These are phyloP conservation scores for Cinnamomum chago DNA, from an alignment of 164 flowering plant species.

Conservation along the genomic window DNA sequence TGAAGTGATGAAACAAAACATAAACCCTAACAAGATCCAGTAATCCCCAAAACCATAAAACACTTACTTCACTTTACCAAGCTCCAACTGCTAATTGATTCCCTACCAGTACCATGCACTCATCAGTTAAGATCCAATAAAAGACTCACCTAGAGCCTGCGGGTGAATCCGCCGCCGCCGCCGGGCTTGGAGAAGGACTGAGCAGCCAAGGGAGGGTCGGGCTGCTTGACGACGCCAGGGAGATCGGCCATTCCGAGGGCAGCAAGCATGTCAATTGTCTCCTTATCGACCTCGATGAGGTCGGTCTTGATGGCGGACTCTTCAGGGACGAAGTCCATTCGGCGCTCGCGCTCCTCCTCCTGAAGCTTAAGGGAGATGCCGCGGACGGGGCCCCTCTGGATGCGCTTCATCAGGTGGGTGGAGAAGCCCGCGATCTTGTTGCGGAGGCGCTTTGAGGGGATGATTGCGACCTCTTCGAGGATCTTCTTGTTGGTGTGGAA, in stretches of 20 bases:
- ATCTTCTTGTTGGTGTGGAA: slow-evolving; percentile 84
- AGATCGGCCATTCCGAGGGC: slow-evolving; percentile 62
- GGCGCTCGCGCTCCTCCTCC: slow-evolving; percentile 75
- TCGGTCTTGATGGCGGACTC: slow-evolving; percentile 64
- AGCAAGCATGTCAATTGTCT: slow-evolving; percentile 61
- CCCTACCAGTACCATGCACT: too few species aligned
- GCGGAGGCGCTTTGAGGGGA: slow-evolving; percentile 69
- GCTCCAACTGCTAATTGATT: too few species aligned
- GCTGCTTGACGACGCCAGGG: slow-evolving; percentile 51
- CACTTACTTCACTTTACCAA: too few species aligned
- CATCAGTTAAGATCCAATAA: too few species aligned
- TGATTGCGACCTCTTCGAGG: slow-evolving; percentile 67
- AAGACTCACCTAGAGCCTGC: not conserved
- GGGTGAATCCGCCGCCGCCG: not conserved
- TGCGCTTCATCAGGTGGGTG: slow-evolving; percentile 74
- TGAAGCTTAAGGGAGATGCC: slow-evolving; percentile 75
- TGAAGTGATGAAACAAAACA: too few species aligned
- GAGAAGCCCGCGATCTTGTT: slow-evolving; percentile 83
- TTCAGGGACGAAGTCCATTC: slow-evolving; percentile 82
- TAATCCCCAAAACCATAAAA: too few species aligned
- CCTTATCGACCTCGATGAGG: slow-evolving; percentile 58
- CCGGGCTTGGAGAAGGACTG: not conserved
- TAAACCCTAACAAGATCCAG: too few species aligned
- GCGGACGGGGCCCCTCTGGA: slow-evolving; percentile 68
- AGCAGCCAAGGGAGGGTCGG: slow-evolving; percentile 15